phyloP scores from a whole-genome alignment of 1,284 basidiomycete genomes.

The Trametes sp. region DNA sequence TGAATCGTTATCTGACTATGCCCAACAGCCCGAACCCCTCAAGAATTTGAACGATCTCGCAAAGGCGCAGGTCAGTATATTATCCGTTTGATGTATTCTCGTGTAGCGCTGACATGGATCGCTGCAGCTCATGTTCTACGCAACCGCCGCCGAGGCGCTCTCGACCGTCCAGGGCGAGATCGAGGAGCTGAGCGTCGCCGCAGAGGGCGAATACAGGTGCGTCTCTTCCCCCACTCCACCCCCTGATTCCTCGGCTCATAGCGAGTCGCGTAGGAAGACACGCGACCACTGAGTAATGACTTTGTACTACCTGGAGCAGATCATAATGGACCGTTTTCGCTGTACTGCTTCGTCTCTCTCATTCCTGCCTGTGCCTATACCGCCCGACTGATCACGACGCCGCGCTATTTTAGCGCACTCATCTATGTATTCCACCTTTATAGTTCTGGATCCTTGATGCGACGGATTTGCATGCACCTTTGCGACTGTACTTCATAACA shows the following conservation, averaged over 20 bases:
- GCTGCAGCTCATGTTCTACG: slow-evolving; percentile 82
- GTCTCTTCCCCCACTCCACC: slow-evolving; percentile 3
- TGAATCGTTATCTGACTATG: neutral
- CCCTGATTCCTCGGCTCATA: slow-evolving; percentile 4
- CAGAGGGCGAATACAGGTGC: slow-evolving; percentile 92
- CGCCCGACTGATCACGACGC: neutral
- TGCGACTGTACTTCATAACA: no score
- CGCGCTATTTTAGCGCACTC: slow-evolving; percentile 6
- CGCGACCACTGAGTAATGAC: slow-evolving; percentile 71
- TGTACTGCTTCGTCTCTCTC: neutral
- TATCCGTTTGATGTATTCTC: no score
- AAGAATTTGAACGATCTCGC: slow-evolving; percentile 93
- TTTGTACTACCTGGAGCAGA: neutral
- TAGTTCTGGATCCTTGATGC: neutral
- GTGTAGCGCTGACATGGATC: no score
- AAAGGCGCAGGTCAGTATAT: slow-evolving; percentile 75
- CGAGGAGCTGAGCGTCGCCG: slow-evolving; percentile 87
- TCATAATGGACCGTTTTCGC: neutral
- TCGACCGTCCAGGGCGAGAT: slow-evolving; percentile 87
- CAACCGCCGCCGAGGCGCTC: slow-evolving; percentile 86
- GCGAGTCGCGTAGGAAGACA: slow-evolving; percentile 64
- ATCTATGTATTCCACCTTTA: slow-evolving; percentile 10
- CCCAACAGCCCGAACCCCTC: slow-evolving; percentile 86
- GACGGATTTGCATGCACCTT: neutral
- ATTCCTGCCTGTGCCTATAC: neutral